phyloP scores from a whole-genome alignment of 169 alveolate genomes.

The Plasmodium fragile region DNA sequence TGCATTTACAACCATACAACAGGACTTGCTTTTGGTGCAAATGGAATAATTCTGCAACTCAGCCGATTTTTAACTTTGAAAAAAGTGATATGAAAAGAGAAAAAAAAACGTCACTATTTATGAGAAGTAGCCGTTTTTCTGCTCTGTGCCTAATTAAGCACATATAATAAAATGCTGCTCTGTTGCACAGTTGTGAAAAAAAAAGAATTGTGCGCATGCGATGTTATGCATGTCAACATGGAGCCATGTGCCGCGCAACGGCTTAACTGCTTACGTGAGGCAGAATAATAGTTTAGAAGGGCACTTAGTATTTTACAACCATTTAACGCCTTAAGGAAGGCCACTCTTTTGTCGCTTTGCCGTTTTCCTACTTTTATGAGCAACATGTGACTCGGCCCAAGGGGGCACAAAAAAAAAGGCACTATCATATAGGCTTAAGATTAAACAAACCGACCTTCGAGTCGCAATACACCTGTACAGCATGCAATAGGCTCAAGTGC shows the following conservation, averaged over 20 bases:
- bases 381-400: background rate
- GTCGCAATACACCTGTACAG: background rate
- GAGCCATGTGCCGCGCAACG: background rate
- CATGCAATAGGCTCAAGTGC: background rate
- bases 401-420: background rate
- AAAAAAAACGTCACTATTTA: background rate
- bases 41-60: background rate
- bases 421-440: background rate
- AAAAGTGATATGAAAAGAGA: background rate
- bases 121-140: background rate
- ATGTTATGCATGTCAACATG: background rate
- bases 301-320: background rate
- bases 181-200: background rate
- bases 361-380: background rate
- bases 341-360: background rate
- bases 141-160: background rate
- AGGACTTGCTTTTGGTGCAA: background rate
- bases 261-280: background rate
- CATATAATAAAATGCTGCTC: background rate
- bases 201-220: background rate
- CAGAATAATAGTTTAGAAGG: background rate
- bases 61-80: background rate
- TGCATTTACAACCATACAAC: background rate
- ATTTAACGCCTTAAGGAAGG: background rate
- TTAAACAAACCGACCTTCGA: background rate